Percentiles rank a stretch among this genome's conserved stretches.
Conservation (phyloP, 371 early-diverging fungal species). For the Circinella minor region DNA sequence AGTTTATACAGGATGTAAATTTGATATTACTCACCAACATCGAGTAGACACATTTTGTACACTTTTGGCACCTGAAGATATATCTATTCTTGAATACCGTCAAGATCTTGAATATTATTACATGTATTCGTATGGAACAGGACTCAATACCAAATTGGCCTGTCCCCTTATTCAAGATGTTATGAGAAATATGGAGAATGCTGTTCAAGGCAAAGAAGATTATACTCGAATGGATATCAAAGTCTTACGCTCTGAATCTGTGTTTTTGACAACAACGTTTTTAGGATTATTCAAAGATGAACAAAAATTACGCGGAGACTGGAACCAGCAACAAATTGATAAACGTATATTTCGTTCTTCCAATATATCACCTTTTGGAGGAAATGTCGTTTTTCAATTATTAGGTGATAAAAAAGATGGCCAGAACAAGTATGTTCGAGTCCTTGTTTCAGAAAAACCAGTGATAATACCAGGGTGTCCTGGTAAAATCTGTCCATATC, state of each 20-base stretch:
- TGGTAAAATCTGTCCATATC: conserved; percentile 16
- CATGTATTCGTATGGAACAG: conserved; percentile 37
- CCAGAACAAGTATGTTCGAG: conserved; percentile 6
- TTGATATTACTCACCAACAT: conserved; percentile 32
- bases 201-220: conserved; percentile 3
- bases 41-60: conserved; percentile 34
- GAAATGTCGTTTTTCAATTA: conserved; percentile 15
- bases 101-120: conserved; percentile 44
- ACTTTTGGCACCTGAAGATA: conserved; percentile 31
- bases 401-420: neutral
- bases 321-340: conserved; percentile 12
- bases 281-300: conserved; percentile 34
- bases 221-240: conserved; percentile 24
- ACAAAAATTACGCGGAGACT: conserved; percentile 1
- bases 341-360: conserved; percentile 15
- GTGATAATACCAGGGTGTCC: conserved; percentile 17
- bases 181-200: conserved; percentile 26
- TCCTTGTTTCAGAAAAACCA: conserved; percentile 15
- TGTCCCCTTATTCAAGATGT: conserved; percentile 30
- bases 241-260: conserved; percentile 45
- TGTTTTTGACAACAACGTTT: conserved; percentile 34
- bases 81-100: conserved; percentile 36
- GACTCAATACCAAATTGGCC: conserved; percentile 35
- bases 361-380: conserved; percentile 10
- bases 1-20: conserved; percentile 37